Evolutionary conservation across 2,329 filamentous ascomycete species (phyloP).

Genomic region (Penicillium sp.): DNA sequence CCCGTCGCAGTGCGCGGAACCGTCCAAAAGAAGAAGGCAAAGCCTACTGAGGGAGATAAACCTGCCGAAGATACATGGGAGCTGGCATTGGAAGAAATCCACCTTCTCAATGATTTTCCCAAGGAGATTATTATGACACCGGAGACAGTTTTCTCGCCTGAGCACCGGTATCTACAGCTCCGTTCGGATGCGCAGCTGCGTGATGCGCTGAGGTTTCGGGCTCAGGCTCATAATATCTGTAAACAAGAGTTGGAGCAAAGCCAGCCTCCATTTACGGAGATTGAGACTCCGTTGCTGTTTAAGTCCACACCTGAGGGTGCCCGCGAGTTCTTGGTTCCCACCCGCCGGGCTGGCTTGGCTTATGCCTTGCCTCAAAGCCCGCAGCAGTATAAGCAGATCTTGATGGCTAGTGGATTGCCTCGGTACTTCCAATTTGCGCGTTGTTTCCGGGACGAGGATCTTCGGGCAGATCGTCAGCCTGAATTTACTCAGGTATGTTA

Average conservation of each 20-base stretch:
- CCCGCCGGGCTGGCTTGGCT: slow-evolving; percentile 69
- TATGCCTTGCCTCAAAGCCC: slow-evolving; percentile 96
- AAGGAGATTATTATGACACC: slow-evolving; percentile 74
- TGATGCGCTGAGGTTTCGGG: slow-evolving; percentile 70
- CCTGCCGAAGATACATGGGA: slow-evolving; percentile 51
- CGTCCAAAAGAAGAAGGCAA: slow-evolving; percentile 44
- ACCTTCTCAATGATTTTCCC: slow-evolving; percentile 71
- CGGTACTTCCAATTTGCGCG: slow-evolving; percentile 90
- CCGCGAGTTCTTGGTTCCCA: slow-evolving; percentile 90
- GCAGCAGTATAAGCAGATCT: slow-evolving; percentile 96
- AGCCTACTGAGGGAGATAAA: slow-evolving; percentile 25
- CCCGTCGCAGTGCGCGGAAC: slow-evolving; percentile 57
- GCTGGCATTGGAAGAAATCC: slow-evolving; percentile 62
- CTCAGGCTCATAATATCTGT: slow-evolving; percentile 56
- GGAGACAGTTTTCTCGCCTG: slow-evolving; percentile 70
- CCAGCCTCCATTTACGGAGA: slow-evolving; percentile 63
- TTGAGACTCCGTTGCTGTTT: slow-evolving; percentile 93
- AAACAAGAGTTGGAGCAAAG: slow-evolving; percentile 54
- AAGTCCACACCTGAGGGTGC: slow-evolving; percentile 97
- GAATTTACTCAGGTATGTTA: slow-evolving; percentile 82
- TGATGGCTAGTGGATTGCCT: slow-evolving; percentile 85
- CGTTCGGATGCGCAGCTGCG: slow-evolving; percentile 70
- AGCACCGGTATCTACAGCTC: slow-evolving; percentile 80
- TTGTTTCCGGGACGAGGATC: slow-evolving; percentile 94
- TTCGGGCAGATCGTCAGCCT: slow-evolving; percentile 87